Conservation (phyloP, 139 green algal species). For the Chlamydomonas schloesseri region DNA sequence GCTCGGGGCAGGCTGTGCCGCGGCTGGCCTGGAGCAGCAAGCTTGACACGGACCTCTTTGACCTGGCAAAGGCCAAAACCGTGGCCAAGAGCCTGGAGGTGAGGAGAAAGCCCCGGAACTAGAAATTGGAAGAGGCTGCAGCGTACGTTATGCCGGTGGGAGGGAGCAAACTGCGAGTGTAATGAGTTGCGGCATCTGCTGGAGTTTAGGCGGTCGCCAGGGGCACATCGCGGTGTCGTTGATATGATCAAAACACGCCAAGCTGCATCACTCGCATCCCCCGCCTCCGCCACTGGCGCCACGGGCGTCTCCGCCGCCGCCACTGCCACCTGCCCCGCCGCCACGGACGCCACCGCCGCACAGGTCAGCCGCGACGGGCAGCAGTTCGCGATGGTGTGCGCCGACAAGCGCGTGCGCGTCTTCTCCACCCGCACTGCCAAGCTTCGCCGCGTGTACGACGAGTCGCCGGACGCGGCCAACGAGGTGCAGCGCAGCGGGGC, state of each 20-base stretch:
- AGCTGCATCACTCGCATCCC: too few relatives aligned
- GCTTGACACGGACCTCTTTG: conserved; percentile 96
- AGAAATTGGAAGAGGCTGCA: too few relatives aligned
- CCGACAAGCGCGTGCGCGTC: conserved; percentile 89
- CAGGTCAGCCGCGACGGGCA: conserved; percentile 84
- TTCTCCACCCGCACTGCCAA: conserved; percentile 92
- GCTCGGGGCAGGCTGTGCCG: neutral
- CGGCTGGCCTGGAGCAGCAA: conserved; percentile 81
- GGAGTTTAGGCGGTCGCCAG: too few relatives aligned
- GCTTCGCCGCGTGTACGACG: conserved; percentile 88
- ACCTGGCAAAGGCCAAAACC: conserved; percentile 89
- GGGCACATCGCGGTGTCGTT: too few relatives aligned
- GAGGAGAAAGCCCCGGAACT: neutral
- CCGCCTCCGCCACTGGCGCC: too few relatives aligned
- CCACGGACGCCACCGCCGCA: conserved; percentile 11
- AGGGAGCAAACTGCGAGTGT: too few relatives aligned
- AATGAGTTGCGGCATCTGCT: too few relatives aligned
- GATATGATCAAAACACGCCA: too few relatives aligned
- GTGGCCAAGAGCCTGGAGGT: conserved; percentile 66
- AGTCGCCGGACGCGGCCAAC: conserved; percentile 81
- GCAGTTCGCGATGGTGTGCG: conserved; percentile 82
- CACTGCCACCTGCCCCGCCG: too few relatives aligned
- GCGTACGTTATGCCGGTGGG: too few relatives aligned
- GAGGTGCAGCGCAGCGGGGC: conserved; percentile 82
- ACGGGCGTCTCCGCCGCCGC: too few relatives aligned